Percentiles rank a stretch among this genome's conserved stretches.
Conservation (phyloP, 176 grass and related monocot genomes). For the bread wheat (Triticum aestivum) region DNA sequence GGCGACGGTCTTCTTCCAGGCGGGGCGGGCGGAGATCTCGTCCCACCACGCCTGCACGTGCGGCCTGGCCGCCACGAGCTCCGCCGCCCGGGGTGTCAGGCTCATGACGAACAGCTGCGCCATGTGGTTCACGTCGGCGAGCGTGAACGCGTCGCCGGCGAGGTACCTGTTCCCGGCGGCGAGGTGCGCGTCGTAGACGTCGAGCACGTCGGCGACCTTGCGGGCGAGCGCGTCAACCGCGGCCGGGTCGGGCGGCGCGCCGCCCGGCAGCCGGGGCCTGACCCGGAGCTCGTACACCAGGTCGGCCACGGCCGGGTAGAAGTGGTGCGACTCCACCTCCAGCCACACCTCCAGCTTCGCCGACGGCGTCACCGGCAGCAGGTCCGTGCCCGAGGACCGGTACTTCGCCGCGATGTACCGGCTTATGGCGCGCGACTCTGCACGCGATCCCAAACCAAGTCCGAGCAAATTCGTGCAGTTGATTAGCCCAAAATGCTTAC, state of each 20-base stretch:
- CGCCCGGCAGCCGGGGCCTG: conserved; percentile 32
- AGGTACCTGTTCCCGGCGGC: conserved; percentile 53
- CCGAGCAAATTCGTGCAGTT: neutral
- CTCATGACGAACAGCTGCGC: conserved; percentile 38
- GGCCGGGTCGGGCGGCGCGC: conserved; percentile 32
- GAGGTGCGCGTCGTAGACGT: conserved; percentile 75
- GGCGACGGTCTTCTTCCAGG: conserved; percentile 62
- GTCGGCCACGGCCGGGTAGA: conserved; percentile 32
- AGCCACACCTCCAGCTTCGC: conserved; percentile 68
- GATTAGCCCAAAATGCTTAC: neutral
- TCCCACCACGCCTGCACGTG: conserved; percentile 84
- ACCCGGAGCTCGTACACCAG: conserved; percentile 56
- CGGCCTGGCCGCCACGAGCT: conserved; percentile 49
- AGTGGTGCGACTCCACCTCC: conserved; percentile 75
- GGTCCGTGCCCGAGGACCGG: conserved; percentile 31
- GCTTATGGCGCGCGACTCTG: conserved; percentile 79
- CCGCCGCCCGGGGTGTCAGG: conserved; percentile 40
- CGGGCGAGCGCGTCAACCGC: conserved; percentile 46
- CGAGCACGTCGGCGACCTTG: conserved; percentile 57
- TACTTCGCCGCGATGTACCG: conserved; percentile 61
- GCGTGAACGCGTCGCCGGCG: conserved; percentile 58
- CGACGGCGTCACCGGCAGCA: conserved; percentile 26
- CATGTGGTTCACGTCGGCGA: conserved; percentile 79
- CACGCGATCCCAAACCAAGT: neutral
- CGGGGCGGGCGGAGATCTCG: conserved; percentile 42